Percentiles rank a stretch among this genome's conserved stretches.
phyloP scores from a whole-genome alignment of 768 basidiomycete genomes.

The Serendipita sp. region DNA sequence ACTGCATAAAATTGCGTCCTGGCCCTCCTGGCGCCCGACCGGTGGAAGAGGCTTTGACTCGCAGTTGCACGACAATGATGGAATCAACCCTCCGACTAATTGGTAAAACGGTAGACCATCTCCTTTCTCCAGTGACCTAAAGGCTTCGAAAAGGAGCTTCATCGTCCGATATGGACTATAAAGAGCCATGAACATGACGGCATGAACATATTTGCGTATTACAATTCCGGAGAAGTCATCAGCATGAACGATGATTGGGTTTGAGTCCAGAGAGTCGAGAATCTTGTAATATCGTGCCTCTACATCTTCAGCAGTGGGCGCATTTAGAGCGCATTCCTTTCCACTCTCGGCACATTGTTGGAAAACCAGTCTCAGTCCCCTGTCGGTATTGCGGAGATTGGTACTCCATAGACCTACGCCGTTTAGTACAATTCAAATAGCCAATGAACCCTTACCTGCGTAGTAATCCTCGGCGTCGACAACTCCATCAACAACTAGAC shows the following conservation, averaged over 20 bases:
- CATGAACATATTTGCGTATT: background rate
- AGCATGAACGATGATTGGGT: background rate
- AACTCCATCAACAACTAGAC: slow-evolving; percentile 8
- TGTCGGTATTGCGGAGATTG: slow-evolving; percentile 3
- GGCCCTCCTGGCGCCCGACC: background rate
- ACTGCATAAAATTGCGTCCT: background rate
- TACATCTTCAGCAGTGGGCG: background rate
- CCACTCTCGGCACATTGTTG: slow-evolving; percentile 1
- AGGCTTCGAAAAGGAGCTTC: background rate
- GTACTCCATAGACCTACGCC: background rate
- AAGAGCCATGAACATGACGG: background rate
- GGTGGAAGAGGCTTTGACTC: background rate
- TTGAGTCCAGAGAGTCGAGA: background rate
- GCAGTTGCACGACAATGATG: background rate
- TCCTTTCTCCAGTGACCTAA: background rate
- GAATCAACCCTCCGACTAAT: background rate
- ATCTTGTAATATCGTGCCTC: background rate
- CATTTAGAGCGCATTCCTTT: slow-evolving; percentile 3
- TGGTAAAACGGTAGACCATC: background rate
- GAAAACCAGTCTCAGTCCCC: background rate
- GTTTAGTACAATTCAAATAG: background rate
- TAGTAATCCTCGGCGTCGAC: slow-evolving; percentile 6
- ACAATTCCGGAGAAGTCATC: background rate
- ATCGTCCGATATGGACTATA: background rate
- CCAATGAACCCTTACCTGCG: background rate